phyloP scores from a whole-genome alignment of 2,329 filamentous ascomycete genomes.

The Claviceps maximensis region DNA sequence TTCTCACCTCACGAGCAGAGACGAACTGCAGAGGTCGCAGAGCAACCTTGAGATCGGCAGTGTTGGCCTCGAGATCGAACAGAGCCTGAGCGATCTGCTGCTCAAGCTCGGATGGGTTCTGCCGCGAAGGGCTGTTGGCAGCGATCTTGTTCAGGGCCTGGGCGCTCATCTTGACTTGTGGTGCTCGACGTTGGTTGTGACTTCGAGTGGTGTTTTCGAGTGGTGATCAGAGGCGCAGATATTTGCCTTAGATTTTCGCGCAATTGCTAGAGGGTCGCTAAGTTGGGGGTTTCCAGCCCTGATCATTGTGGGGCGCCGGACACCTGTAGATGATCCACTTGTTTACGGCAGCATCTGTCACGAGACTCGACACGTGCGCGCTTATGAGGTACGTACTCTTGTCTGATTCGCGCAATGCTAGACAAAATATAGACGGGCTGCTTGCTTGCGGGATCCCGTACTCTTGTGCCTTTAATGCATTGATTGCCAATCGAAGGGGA shows the following conservation, averaged over 20 bases:
- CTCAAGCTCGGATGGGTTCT: conserved; percentile 96
- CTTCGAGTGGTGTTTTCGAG: conserved; percentile 12
- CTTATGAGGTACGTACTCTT: not conserved
- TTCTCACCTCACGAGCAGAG: conserved; percentile 97
- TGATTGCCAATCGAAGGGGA: not conserved
- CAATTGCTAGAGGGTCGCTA: conserved; percentile 19
- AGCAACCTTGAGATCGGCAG: conserved; percentile 89
- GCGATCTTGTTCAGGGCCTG: conserved; percentile 96
- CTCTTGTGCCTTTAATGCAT: not conserved
- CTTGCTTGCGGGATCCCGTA: not conserved
- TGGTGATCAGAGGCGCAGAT: conserved; percentile 10
- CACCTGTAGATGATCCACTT: not conserved
- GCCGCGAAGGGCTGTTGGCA: conserved; percentile 88
- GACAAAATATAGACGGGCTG: no score
- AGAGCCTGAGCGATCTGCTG: conserved; percentile 92
- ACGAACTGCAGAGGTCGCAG: conserved; percentile 98
- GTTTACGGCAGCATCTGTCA: not conserved
- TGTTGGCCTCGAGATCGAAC: conserved; percentile 98
- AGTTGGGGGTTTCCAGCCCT: conserved; percentile 31
- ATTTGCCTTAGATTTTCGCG: conserved; percentile 18
- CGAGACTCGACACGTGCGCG: not conserved
- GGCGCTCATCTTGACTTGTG: conserved; percentile 45
- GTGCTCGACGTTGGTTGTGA: conserved; percentile 20
- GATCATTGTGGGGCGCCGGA: conserved; percentile 1
- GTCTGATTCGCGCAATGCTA: not conserved